Evolutionary conservation across 805 yeast species (phyloP).

Genomic region (Diddensiella caesifluorescens): DNA sequence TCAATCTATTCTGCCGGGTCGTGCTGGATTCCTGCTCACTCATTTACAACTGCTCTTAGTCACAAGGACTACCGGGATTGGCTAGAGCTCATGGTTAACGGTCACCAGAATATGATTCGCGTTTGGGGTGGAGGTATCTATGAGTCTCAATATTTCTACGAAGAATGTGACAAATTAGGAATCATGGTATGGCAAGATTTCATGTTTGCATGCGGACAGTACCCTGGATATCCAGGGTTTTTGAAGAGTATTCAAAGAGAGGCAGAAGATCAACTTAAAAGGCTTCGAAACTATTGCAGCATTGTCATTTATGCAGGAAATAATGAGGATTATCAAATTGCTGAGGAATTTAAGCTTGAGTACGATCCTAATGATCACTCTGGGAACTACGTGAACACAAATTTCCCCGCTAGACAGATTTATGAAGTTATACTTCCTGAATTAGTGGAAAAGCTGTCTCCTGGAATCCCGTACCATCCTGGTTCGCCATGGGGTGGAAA

Average conservation of each 20-base stretch:
- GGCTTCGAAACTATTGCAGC: slow-evolving; percentile 41
- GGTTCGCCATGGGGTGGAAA: slow-evolving; percentile 49
- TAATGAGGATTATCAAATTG: slow-evolving; percentile 45
- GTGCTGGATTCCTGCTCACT: slow-evolving; percentile 48
- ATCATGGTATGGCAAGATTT: slow-evolving; percentile 52
- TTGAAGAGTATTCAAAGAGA: slow-evolving; percentile 36
- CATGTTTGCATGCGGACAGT: slow-evolving; percentile 54
- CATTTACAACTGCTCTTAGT: slow-evolving; percentile 34
- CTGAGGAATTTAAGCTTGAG: slow-evolving; percentile 33
- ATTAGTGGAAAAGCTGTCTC: slow-evolving; percentile 27
- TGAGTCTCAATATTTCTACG: slow-evolving; percentile 40
- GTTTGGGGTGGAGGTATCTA: slow-evolving; percentile 50
- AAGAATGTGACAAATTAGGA: slow-evolving; percentile 41
- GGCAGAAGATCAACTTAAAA: slow-evolving; percentile 35
- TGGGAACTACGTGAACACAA: slow-evolving; percentile 18
- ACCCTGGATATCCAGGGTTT: slow-evolving; percentile 41
- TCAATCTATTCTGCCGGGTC: slow-evolving; percentile 40
- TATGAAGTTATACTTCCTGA: slow-evolving; percentile 40
- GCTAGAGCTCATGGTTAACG: slow-evolving; percentile 35
- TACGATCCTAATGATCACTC: slow-evolving; percentile 27
- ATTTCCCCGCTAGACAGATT: slow-evolving; percentile 41
- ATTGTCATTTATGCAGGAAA: slow-evolving; percentile 41
- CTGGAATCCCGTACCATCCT: slow-evolving; percentile 38
- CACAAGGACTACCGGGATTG: slow-evolving; percentile 36
- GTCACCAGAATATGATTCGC: slow-evolving; percentile 43